These are phyloP conservation scores for Lachnum nothofagi DNA, from an alignment of 2,329 filamentous ascomycete species.

Conservation along the genomic window DNA sequence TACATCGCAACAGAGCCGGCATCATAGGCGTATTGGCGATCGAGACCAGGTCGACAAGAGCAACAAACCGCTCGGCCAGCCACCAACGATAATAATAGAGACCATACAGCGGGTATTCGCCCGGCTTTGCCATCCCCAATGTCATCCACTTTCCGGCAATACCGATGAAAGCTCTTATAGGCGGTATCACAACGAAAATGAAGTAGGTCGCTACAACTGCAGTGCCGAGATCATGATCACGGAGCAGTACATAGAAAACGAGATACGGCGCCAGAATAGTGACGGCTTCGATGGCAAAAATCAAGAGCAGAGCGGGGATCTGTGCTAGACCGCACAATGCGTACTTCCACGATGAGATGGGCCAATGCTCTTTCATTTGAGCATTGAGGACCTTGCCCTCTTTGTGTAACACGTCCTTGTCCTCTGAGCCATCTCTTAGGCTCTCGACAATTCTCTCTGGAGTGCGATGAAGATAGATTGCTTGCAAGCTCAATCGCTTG, in stretches of 20 bases:
- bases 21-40: constrained; percentile 4
- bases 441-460: constrained; percentile 1
- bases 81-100: constrained; percentile 5
- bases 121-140: background rate
- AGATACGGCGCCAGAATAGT: background rate
- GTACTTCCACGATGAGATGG: background rate
- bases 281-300: background rate
- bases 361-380: constrained; percentile 2
- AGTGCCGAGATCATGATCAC: background rate
- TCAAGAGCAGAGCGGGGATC: constrained; percentile 2
- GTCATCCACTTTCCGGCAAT: constrained; percentile 4
- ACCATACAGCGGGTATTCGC: constrained; percentile 5
- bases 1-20: constrained; percentile 5
- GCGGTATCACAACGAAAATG: constrained; percentile 1
- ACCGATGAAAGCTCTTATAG: background rate
- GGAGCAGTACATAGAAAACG: background rate
- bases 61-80: constrained; percentile 4
- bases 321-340: constrained; percentile 2
- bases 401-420: background rate
- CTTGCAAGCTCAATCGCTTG: background rate
- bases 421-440: background rate
- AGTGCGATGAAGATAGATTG: constrained; percentile 5
- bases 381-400: background rate
- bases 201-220: constrained; percentile 1
- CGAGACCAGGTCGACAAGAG: constrained; percentile 2